phyloP scores from a whole-genome alignment of 257 asterid species.

The Jasminum sambac region DNA sequence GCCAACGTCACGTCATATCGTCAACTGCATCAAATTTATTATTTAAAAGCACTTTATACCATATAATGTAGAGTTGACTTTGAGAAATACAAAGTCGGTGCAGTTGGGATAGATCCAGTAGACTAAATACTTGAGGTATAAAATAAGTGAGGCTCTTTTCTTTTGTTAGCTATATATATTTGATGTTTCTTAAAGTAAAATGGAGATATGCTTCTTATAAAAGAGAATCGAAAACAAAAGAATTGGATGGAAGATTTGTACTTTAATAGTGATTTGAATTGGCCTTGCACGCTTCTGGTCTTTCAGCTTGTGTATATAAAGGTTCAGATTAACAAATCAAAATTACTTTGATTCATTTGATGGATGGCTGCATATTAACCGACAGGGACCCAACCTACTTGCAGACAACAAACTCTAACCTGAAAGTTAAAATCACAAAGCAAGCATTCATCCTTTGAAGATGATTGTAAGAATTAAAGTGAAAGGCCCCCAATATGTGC shows the following conservation, averaged over 20 bases:
- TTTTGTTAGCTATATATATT: background rate
- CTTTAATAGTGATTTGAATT: background rate
- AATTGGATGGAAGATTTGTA: background rate
- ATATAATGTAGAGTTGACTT: too few relatives aligned
- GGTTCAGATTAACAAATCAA: background rate
- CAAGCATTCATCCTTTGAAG: background rate
- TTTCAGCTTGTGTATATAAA: background rate
- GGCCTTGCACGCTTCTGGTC: background rate
- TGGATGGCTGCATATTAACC: background rate
- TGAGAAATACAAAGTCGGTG: too few relatives aligned
- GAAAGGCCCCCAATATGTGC: background rate
- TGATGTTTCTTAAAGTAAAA: slow-evolving; percentile 2
- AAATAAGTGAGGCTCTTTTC: too few relatives aligned
- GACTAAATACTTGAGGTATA: too few relatives aligned
- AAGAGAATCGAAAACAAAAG: background rate
- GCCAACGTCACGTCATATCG: too few relatives aligned
- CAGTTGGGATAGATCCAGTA: too few relatives aligned
- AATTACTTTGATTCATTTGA: background rate
- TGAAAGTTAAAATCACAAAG: background rate
- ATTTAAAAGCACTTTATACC: too few relatives aligned
- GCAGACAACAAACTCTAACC: background rate
- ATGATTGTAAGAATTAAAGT: background rate
- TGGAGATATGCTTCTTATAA: background rate
- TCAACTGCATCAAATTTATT: too few relatives aligned
- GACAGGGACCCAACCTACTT: background rate